phyloP scores from a whole-genome alignment of 1,284 basidiomycete genomes.

The Fomes fomentarius region DNA sequence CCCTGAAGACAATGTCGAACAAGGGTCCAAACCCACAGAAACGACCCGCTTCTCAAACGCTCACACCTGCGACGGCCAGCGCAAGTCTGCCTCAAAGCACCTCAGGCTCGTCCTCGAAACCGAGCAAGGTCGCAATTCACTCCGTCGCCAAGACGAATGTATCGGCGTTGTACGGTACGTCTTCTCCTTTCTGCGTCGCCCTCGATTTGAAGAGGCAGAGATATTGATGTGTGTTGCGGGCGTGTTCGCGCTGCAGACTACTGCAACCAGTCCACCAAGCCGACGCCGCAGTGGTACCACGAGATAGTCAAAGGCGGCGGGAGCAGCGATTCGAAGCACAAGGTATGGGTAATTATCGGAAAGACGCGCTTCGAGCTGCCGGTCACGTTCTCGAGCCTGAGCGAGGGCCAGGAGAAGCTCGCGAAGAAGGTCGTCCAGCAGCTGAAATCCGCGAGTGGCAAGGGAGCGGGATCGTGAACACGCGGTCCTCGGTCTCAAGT shows the following conservation, averaged over 20 bases:
- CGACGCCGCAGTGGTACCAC: conserved; percentile 38
- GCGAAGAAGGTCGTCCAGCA: conserved; percentile 44
- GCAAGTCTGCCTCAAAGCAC: not conserved
- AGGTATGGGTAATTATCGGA: conserved; percentile 48
- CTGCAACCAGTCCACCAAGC: conserved; percentile 31
- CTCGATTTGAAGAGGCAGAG: not conserved
- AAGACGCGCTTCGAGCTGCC: conserved; percentile 45
- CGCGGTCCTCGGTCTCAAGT: no score
- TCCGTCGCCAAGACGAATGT: conserved; percentile 30
- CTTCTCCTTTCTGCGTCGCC: not conserved
- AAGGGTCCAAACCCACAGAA: not conserved
- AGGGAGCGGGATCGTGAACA: not conserved
- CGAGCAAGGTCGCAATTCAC: conserved; percentile 16
- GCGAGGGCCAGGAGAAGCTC: conserved; percentile 42
- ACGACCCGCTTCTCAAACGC: no score
- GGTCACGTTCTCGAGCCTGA: conserved; percentile 34
- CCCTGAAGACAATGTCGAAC: no score
- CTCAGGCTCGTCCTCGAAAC: not conserved
- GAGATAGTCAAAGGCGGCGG: conserved; percentile 22
- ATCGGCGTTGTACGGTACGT: conserved; percentile 32
- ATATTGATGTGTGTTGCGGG: not conserved
- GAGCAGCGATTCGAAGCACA: conserved; percentile 29
- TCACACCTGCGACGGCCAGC: no score
- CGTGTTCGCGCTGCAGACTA: conserved; percentile 31
- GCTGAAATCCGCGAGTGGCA: conserved; percentile 22